Base-by-base conservation (phyloP, 495 filamentous ascomycete genomes). In the Letharia columbiana region DNA sequence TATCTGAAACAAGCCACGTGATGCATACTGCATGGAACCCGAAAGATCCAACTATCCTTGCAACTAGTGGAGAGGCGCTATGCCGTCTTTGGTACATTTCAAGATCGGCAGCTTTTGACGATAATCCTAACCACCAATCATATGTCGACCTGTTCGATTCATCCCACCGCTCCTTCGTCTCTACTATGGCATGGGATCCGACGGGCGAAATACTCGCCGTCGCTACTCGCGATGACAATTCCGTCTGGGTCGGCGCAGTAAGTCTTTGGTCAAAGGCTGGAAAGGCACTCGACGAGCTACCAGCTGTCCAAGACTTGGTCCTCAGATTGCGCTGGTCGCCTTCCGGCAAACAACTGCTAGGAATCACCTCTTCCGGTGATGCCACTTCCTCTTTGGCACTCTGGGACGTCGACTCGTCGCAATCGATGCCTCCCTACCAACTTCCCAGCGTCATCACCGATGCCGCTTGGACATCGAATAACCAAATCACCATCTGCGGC, bases 21-120 rank as follows among this genome's bases (percentile, higher is more conserved):
- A 82, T 90, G 68, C 83, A 84, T 62, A 84, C 86, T 76, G 79
- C 86, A 75, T 95, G 90, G 89, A 90, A 89, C 71, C 91, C 91
- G 61, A 77, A 75, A 66, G 86, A 92, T 80, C 82, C 90, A 67
- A 86, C 83, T 45, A 77, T 90, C 73, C 81, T 95, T 74, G 88
- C 87, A 70, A 85, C 86, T 68, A 86, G 85, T 74, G 89, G 90
- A 72, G 87, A 91, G 75, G 84, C 86, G 75, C 87, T 90, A 82
- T 90, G 89, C 78, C 87, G 85, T 67, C 78, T 94, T 75, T 93
- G 89, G 89, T 89, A 84, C 69, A 73, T 92, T 60, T 82, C 85
- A 69, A 70, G 65, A 60, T 72, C 76, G 20, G 61, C 71, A 15
- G 75, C 79, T 4, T 71, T 74, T 40, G 72, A 75, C 40, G 79